Base-by-base conservation (phyloP, 208 protist species). In the Leptomonas seymouri region DNA sequence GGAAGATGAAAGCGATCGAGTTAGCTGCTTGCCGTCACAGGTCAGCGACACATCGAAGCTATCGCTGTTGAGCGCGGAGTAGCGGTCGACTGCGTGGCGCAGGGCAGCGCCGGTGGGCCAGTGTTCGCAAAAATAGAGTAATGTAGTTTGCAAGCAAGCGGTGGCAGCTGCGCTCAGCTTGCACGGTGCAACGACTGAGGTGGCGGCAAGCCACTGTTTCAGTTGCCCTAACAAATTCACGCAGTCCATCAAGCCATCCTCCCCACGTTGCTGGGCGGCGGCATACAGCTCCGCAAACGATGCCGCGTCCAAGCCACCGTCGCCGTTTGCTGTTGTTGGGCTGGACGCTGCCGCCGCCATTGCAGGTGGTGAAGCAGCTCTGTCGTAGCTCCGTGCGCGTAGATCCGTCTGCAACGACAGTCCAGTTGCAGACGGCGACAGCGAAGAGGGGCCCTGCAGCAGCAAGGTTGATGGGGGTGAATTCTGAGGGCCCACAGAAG, bases 51-150 rank as follows among this genome's bases (percentile, higher is more conserved):
- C 45, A 31, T 45, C 31, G 7, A 50, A 3, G 12, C 14, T 2
- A 5, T 42, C 30, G 59, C 23, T 20, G 36, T 41, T 23, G 11
- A 21, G 18, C 25, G 41, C 41, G 25, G 44, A 34, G 61, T 50
- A 58, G 54, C 57, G 28, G n/a, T 67, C 45, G 27, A 76, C 30
- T 8, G 62, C 62, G 30, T 54, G 50, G 36, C 30, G 63, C 55
- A 76, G 64, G 6, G 71, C 66, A 11, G 53, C 63, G 15, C 71
- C 71, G 20, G 31, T 66, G 14, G 71, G 49, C 71, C 71, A 76
- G 39, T 70, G 28, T 42, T 46, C n/a, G 30, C 63, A 76, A 28
- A 76, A 71, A 57, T 71, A 57, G 23, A 61, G 55, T 0, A 76
- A 41, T 11, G 71, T 76, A 3, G 71, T 31, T 41, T 71, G 71